These are phyloP conservation scores for Bothriochloa decipiens DNA, from an alignment of 176 grass and related monocot genomes.

Conservation along the genomic window DNA sequence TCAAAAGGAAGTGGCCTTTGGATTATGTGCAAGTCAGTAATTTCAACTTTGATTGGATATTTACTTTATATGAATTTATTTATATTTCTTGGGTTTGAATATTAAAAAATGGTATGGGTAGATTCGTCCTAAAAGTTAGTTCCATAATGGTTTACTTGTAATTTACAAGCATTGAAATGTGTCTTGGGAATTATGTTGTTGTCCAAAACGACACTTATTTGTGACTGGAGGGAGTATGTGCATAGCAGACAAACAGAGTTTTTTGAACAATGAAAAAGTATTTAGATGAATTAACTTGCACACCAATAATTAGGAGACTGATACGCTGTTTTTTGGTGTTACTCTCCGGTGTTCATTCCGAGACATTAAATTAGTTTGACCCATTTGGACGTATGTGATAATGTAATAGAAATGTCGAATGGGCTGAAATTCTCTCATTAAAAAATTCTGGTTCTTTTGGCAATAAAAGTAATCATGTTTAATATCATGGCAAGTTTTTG, in stretches of 20 bases:
- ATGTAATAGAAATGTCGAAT: conserved; percentile 15
- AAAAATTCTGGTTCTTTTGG: background rate
- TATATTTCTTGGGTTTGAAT: background rate
- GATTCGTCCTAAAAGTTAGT: background rate
- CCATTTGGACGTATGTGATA: background rate
- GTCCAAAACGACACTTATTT: background rate
- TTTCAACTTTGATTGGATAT: background rate
- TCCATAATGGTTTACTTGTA: background rate
- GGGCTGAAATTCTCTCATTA: background rate
- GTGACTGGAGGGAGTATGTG: background rate
- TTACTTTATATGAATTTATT: background rate
- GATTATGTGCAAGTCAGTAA: background rate
- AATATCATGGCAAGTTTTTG: background rate
- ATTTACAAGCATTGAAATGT: background rate
- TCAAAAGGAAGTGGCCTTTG: background rate
- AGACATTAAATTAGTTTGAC: background rate
- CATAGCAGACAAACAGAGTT: background rate
- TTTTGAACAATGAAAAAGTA: background rate
- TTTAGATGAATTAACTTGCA: background rate
- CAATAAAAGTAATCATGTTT: background rate
- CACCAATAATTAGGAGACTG: background rate
- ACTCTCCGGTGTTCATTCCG: background rate
- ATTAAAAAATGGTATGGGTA: background rate
- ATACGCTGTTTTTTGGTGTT: background rate
- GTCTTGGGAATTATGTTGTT: background rate